Evolutionary conservation across 306 rosid genomes (phyloP).

Genomic region (Trichosanthes cucumerina): DNA sequence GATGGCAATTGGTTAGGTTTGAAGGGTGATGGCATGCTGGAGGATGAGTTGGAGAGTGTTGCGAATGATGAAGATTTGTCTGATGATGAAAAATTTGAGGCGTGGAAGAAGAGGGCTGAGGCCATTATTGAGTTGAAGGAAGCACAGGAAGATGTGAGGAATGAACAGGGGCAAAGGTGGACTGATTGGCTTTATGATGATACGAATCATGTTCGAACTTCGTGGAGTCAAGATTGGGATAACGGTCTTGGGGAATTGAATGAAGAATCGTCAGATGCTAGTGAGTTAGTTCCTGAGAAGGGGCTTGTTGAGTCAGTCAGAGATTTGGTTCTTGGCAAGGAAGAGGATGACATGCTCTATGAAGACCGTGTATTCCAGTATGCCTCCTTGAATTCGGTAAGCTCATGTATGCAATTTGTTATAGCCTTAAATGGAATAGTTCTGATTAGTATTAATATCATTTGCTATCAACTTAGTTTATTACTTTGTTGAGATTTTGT

Average conservation of each 20-base stretch:
- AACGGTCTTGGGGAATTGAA: slow-evolving; percentile 23
- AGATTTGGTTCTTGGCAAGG: slow-evolving; percentile 36
- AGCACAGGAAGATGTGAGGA: slow-evolving; percentile 54
- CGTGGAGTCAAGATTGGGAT: slow-evolving; percentile 51
- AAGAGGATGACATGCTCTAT: slow-evolving; percentile 70
- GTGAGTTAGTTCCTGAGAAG: slow-evolving; percentile 24
- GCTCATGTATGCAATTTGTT: neutral
- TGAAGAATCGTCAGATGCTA: slow-evolving; percentile 24
- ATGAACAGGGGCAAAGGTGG: slow-evolving; percentile 59
- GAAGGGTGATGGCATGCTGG: slow-evolving; percentile 59
- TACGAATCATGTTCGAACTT: neutral
- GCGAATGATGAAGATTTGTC: slow-evolving; percentile 23
- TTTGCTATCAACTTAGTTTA: neutral
- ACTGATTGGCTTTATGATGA: slow-evolving; percentile 74
- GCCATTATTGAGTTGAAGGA: slow-evolving; percentile 77
- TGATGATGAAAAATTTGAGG: slow-evolving; percentile 56
- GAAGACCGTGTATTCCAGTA: slow-evolving; percentile 88
- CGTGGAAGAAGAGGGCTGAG: slow-evolving; percentile 90
- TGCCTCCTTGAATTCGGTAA: slow-evolving; percentile 80
- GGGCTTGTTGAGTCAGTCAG: slow-evolving; percentile 46
- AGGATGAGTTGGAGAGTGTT: slow-evolving; percentile 20
- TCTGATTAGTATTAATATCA: neutral
- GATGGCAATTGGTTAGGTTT: slow-evolving; percentile 81
- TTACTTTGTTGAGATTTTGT: neutral
- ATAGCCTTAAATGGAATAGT: neutral